These are phyloP conservation scores for Rhodamnia argentea DNA, from an alignment of 345 rosid genomes.

Conservation along the genomic window DNA sequence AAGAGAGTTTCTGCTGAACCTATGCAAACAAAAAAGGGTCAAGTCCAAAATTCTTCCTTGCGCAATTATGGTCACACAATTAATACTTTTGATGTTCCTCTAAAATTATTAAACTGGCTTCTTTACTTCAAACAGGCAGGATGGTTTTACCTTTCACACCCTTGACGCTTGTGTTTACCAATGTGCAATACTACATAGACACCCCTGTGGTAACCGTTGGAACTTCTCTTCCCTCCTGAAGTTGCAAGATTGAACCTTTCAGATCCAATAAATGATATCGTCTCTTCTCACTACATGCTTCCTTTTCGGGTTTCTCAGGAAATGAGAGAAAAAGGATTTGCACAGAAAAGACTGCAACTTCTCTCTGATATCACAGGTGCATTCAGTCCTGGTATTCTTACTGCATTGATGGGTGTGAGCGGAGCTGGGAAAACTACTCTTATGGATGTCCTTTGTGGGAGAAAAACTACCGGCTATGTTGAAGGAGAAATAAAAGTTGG, in stretches of 20 bases:
- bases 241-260: not conserved
- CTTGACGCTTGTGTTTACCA: slow-evolving; percentile 39
- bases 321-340: slow-evolving; percentile 39
- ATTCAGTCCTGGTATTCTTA: slow-evolving; percentile 69
- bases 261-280: not conserved
- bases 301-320: slow-evolving; percentile 19
- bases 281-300: not conserved
- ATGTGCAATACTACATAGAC: slow-evolving; percentile 48
- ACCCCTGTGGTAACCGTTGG: slow-evolving; percentile 44
- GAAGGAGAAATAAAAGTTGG: slow-evolving; percentile 67
- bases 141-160: slow-evolving; percentile 63
- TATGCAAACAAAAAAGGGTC: slow-evolving; percentile 13
- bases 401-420: slow-evolving; percentile 79
- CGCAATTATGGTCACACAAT: not conserved
- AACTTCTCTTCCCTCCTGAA: not conserved
- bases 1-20: not conserved
- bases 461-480: slow-evolving; percentile 65
- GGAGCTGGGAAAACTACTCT: slow-evolving; percentile 94
- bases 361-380: slow-evolving; percentile 54
- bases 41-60: not conserved
- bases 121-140: slow-evolving; percentile 27
- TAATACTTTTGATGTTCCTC: not conserved
- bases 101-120: not conserved
- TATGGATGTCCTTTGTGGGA: slow-evolving; percentile 75
- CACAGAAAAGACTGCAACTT: slow-evolving; percentile 41